Evolutionary conservation across 345 rosid genomes (phyloP).

Genomic region (Acer negundo): DNA sequence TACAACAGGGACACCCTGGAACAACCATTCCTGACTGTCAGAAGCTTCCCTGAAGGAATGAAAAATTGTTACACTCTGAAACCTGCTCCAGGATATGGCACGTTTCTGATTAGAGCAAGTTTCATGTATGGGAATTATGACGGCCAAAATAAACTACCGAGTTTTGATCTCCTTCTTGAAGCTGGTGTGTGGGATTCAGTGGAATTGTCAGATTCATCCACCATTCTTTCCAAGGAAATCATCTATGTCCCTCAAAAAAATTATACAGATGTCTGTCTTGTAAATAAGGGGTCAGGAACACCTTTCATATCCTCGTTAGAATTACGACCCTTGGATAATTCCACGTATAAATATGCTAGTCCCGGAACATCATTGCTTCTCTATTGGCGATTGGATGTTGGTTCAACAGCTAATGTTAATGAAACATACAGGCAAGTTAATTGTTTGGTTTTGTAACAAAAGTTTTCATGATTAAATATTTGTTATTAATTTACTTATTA

Average conservation of each 20-base stretch:
- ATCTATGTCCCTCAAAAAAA: not conserved
- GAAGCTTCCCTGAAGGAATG: slow-evolving; percentile 29
- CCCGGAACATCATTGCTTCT: not conserved
- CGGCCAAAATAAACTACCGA: not conserved
- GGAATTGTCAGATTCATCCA: not conserved
- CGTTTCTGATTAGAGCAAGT: slow-evolving; percentile 22
- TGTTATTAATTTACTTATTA: too few relatives aligned
- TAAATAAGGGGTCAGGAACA: slow-evolving; percentile 5
- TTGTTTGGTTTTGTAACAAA: too few relatives aligned
- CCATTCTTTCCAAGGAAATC: not conserved
- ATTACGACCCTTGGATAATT: slow-evolving; percentile 8
- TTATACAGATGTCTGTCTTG: slow-evolving; percentile 1
- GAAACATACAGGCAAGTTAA: not conserved
- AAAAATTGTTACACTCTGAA: slow-evolving; percentile 27
- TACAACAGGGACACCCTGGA: not conserved
- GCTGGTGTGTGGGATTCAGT: slow-evolving; percentile 8
- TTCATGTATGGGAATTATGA: slow-evolving; percentile 34
- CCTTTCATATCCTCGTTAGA: slow-evolving; percentile 28
- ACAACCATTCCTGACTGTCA: slow-evolving; percentile 7
- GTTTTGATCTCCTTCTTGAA: slow-evolving; percentile 12
- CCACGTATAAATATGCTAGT: too few relatives aligned
- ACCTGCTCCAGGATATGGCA: not conserved
- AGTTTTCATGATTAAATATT: too few relatives aligned
- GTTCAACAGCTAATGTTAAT: not conserved
- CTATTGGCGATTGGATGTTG: not conserved